Base-by-base conservation (phyloP, 169 alveolate genomes). In the Cytauxzoon felis region DNA sequence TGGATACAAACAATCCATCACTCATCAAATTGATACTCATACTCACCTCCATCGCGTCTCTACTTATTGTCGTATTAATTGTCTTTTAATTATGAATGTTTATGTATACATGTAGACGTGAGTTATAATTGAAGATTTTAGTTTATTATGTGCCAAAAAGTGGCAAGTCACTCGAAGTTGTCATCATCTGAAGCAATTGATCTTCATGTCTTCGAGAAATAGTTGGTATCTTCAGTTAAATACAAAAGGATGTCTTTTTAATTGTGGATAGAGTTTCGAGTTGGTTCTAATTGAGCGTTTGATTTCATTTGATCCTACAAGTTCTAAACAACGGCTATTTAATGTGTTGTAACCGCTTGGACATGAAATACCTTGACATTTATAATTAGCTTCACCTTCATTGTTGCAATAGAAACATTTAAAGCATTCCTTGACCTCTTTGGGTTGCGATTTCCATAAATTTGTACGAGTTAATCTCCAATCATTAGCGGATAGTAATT, bases 1-100 rank as follows among this genome's bases (percentile, higher is more conserved):
- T 75, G 56, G 80, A 64, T 49, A 75, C 85, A 16, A 64, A 75
- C 41, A 51, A 75, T 50, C 85, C 85, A 5, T 75, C 85, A 32
- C 40, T 75, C 45, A 41, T 75, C 38, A 30, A 36, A 40, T 61
- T 75, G 48, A 70, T 75, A 29, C 49, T 75, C 33, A 56, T 52
- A 29, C 53, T 75, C 16, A 57, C 59, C n/a, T 1, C 56, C 19
- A 62, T 75, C 16, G 71, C 72, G 13, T 24, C 65, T 2, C n/a
- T 65, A 2, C 73, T 75, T 23, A 56, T 75, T 11, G 1, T 75
- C 32, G 50, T 75, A 1, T 32, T 75, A 11, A 43, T 75, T n/a
- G 33, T 75, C 8, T 64, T 75, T 19, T 75, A 56, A 66, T n/a
- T n/a, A n/a, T n/a, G 29, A 59, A n/a, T 49, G 8, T 9, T 9